A percentile compares a stretch with the other conserved stretches of the same genome.
Conservation (phyloP, 495 filamentous ascomycete species). For the Symbiotaphrina buchneri region DNA sequence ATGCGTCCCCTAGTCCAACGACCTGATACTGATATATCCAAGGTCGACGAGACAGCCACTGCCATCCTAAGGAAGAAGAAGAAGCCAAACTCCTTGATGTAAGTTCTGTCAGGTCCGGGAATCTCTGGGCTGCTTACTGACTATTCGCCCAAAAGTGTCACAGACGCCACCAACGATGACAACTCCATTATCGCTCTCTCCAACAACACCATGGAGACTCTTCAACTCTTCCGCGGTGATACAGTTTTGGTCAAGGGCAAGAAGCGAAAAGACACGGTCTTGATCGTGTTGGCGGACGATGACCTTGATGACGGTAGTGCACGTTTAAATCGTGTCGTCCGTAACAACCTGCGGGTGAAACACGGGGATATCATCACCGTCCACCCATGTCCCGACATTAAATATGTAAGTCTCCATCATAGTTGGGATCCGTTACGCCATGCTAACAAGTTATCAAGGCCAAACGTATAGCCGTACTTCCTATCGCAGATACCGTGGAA, state of each 20-base stretch:
- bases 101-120: constrained; percentile 13
- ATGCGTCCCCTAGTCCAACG: constrained; percentile 11
- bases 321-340: constrained; percentile 91
- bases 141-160: constrained; percentile 41
- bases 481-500: constrained; percentile 95
- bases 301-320: constrained; percentile 93
- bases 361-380: constrained; percentile 94
- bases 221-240: constrained; percentile 94
- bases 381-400: constrained; percentile 99
- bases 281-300: constrained; percentile 93
- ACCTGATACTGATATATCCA: too few relatives aligned
- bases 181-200: constrained; percentile 98
- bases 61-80: constrained; percentile 99
- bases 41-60: constrained; percentile 86
- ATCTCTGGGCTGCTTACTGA: constrained; percentile 13
- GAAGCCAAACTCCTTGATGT: constrained; percentile 98
- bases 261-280: constrained; percentile 97
- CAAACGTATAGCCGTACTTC: constrained; percentile 96
- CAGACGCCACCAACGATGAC: constrained; percentile 95
- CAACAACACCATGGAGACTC: constrained; percentile 96
- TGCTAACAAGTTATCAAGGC: constrained; percentile 28
- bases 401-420: constrained; percentile 58
- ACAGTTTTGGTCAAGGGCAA: constrained; percentile 96
- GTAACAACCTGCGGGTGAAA: constrained; percentile 95
- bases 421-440: constrained; percentile 6